Base-by-base conservation (phyloP, 2,329 filamentous ascomycete genomes). In the Epichloe hybrida region DNA sequence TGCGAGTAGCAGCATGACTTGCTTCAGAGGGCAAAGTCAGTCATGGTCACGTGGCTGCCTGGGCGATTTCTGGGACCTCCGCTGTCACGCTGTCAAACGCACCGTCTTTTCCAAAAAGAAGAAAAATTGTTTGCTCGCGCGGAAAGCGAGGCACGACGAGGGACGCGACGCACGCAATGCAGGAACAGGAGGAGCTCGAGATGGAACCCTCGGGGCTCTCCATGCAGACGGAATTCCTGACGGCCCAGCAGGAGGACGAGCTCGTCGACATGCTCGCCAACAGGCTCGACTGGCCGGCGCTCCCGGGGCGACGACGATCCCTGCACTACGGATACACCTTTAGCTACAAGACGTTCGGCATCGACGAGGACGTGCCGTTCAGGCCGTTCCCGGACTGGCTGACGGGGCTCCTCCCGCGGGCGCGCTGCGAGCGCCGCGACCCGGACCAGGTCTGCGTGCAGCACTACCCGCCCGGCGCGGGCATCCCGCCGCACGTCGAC, bases 401-500 rank as follows among this genome's bases (percentile, higher is more conserved):
- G 0, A 52, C 61, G 3, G 72, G 73, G 1, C 62, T 79, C 0
- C 65, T 79, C 3, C 71, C 76, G 1, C 65, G 79, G 3, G 71
- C 76, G 0, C 62, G 59, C 2, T 62, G 66, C 0, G 73, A 75
- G 52, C 55, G 55, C 1, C 66, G 71, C 0, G 67, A 66, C 0
- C 75, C 76, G 0, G 76, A 79, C 48, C 78, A 81, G 58, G 76
- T 81, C 55, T 80, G 76, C 55, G 64, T 80, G 15, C 77, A 81
- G 62, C 73, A 79, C 59, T 81, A 81, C 58, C 74, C 78, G 0
- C 77, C 77, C 0, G 78, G 78, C 5, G 67, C 73, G 0, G 78
- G 78, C 2, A 81, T 81, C 56, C 78, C 78, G 9, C 78, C 78
- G 0, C 78, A 81, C 56, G 77, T 77, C 49, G 78, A 81, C 62